These are phyloP conservation scores for Aspergillus heteromorphus DNA, from an alignment of 495 filamentous ascomycete species.

Conservation along the genomic window DNA sequence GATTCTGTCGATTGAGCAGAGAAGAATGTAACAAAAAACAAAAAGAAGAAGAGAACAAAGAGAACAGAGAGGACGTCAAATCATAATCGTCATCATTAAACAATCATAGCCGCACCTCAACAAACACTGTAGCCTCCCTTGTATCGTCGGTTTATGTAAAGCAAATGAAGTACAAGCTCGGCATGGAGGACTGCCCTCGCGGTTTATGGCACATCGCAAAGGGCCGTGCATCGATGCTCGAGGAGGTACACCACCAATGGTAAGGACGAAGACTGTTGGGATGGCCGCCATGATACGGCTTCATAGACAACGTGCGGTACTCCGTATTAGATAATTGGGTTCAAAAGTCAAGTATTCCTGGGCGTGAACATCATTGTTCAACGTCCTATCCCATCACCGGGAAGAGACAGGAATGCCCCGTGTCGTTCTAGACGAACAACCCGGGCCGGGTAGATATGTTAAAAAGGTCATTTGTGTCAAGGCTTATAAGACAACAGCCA, in stretches of 20 bases:
- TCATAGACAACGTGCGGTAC: not conserved
- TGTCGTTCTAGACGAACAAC: not conserved
- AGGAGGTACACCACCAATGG: constrained; percentile 2
- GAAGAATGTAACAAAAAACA: no score
- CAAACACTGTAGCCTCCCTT: not conserved
- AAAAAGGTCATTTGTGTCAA: not conserved
- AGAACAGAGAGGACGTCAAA: not conserved
- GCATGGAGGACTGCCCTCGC: constrained; percentile 18
- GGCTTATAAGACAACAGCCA: not conserved
- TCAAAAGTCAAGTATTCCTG: not conserved
- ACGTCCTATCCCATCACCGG: not conserved
- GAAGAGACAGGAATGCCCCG: not conserved
- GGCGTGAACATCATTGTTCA: not conserved
- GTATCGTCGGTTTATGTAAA: not conserved
- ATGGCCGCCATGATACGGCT: not conserved
- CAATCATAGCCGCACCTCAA: not conserved
- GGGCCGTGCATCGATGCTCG: constrained; percentile 6
- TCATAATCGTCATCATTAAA: not conserved
- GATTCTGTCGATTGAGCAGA: not conserved
- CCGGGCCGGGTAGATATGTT: not conserved
- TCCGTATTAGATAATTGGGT: not conserved
- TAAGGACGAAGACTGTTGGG: not conserved
- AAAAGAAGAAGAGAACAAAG: no score
- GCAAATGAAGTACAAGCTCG: not conserved
- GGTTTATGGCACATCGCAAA: constrained; percentile 45